Evolutionary conservation across 2,329 filamentous ascomycete genomes (phyloP), one percentile per base, ranked within the genome.

Genomic region (Colletotrichum higginsianum): DNA sequence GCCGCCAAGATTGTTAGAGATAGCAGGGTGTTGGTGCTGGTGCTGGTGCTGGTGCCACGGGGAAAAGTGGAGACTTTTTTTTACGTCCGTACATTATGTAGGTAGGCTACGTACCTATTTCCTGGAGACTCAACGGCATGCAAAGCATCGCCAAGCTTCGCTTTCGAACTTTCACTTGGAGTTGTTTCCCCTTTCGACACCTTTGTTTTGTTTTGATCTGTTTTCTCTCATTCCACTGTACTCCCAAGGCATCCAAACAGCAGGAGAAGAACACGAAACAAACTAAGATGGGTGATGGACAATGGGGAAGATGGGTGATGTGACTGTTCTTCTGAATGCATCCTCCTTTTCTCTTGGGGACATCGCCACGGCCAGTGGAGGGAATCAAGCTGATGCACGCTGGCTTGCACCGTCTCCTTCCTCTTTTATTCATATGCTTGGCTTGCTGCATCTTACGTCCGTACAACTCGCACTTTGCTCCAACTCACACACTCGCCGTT

Each of bases 371-470:
- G 18, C 12, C 11, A 13, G 11, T 38, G 11, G 30, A 58, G n/a
- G 11, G n/a, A 44, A 15, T 8, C 44, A 26, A 50, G 58, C 44
- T 13, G 46, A 18, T 38, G n/a, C 40, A 42, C n/a, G n/a, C 21
- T 40, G 53, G 35, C 53, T 57, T 40, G 53, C 35, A 15, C 53
- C 53, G 53, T 57, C 35, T 57, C 35, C 23, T 40, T 18, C 3
- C 53, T 40, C n/a, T 11, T 15, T 4, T 11, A 35, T 23, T 53
- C 12, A 16, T 7, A 18, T 30, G 49, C 49, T 40, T 44, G 47
- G 50, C 50, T 55, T 46, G 47, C 46, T 58, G 26, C 13, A 68
- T 49, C 30, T 72, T 72, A 64, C 69, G 65, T 64, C 69, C 69
- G 65, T 69, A 72, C 52, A 69, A 15, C 53, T n/a, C 53, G 35